phyloP scores from a whole-genome alignment of 2,329 filamentous ascomycete species.

The Tricladium varicosporioides region DNA sequence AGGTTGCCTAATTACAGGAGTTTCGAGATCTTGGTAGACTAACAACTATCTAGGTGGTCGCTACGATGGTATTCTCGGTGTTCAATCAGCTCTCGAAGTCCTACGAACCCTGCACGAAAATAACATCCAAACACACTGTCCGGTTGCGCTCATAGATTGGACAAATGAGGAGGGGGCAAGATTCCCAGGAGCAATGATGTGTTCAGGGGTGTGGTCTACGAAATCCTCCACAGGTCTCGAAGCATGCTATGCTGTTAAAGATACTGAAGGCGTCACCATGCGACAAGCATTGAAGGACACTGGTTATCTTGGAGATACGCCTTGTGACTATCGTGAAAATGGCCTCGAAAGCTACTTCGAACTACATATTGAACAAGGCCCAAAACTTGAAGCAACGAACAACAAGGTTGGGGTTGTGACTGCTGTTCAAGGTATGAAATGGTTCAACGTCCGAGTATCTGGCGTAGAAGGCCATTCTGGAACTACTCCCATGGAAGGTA shows the following conservation, averaged over 20 bases:
- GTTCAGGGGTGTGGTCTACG: constrained; percentile 74
- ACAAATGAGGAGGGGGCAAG: constrained; percentile 70
- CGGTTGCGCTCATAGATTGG: constrained; percentile 47
- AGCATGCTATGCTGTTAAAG: constrained; percentile 58
- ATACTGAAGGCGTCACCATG: constrained; percentile 35
- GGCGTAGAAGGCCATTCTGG: constrained; percentile 37
- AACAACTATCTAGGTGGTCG: constrained; percentile 38
- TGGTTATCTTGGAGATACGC: constrained; percentile 62
- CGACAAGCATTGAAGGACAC: constrained; percentile 56
- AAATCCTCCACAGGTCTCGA: constrained; percentile 53
- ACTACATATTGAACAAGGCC: constrained; percentile 71
- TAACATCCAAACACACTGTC: constrained; percentile 64
- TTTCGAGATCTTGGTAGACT: too few relatives aligned
- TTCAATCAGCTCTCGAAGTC: constrained; percentile 70
- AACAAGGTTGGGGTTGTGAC: constrained; percentile 68
- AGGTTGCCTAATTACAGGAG: neutral
- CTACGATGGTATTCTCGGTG: constrained; percentile 77
- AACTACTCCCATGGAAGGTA: constrained; percentile 46
- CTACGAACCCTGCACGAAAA: constrained; percentile 65
- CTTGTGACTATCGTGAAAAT: constrained; percentile 54
- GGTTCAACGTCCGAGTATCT: constrained; percentile 64
- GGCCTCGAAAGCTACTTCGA: constrained; percentile 76
- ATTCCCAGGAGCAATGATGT: constrained; percentile 71
- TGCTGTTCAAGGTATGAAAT: constrained; percentile 63
- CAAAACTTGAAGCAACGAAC: constrained; percentile 61